phyloP scores from a whole-genome alignment of 2,329 filamentous ascomycete genomes.

The Aspergillus sp. region DNA sequence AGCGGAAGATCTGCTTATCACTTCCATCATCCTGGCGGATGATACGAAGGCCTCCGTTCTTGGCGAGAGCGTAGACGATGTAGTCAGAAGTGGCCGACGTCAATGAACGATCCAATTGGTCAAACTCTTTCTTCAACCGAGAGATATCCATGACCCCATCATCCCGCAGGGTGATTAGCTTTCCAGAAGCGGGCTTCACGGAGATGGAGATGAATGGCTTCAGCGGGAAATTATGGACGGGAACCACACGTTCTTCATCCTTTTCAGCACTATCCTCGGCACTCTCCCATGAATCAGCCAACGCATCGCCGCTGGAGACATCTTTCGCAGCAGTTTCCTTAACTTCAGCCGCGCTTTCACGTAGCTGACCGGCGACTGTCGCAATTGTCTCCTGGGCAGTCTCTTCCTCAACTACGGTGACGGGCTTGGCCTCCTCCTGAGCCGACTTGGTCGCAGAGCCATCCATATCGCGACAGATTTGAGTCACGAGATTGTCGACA shows the following conservation, averaged over 20 bases:
- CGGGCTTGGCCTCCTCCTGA: slow-evolving; percentile 47
- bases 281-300: slow-evolving; percentile 90
- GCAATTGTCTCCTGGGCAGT: slow-evolving; percentile 37
- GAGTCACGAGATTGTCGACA: slow-evolving; percentile 63
- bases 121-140: slow-evolving; percentile 93
- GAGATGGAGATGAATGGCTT: slow-evolving; percentile 91
- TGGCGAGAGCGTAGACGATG: slow-evolving; percentile 92
- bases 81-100: slow-evolving; percentile 86
- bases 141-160: slow-evolving; percentile 90
- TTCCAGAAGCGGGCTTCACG: slow-evolving; percentile 50
- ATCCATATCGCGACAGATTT: slow-evolving; percentile 61
- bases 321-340: slow-evolving; percentile 53
- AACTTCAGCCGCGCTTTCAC: slow-evolving; percentile 45
- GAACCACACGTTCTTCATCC: slow-evolving; percentile 64
- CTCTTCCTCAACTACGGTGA: slow-evolving; percentile 32
- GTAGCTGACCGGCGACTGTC: slow-evolving; percentile 29
- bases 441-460: slow-evolving; percentile 62
- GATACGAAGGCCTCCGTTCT: slow-evolving; percentile 86
- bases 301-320: slow-evolving; percentile 49
- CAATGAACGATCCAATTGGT: slow-evolving; percentile 92
- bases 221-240: slow-evolving; percentile 94
- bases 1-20: slow-evolving; percentile 87
- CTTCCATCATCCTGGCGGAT: slow-evolving; percentile 92
- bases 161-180: slow-evolving; percentile 65
- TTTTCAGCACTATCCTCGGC: slow-evolving; percentile 70